Base-by-base conservation (phyloP, 495 filamentous ascomycete species). In the Hyaloscypha hepaticicola region DNA sequence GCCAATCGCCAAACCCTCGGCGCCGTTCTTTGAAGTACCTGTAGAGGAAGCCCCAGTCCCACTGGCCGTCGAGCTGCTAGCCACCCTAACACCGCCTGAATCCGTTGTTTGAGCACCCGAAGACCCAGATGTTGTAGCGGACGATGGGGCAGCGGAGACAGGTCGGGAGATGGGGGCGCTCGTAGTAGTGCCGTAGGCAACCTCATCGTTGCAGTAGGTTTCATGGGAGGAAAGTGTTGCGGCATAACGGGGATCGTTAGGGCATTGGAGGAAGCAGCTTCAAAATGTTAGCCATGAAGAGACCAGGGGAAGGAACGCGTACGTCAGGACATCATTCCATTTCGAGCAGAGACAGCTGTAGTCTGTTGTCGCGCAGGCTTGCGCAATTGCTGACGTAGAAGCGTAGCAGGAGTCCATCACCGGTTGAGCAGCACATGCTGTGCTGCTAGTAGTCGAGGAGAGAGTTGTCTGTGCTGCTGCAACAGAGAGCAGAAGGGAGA, bases 201-300 rank as follows among this genome's bases (percentile, higher is more conserved):
- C 26, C 14, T 53, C 41, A 34, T 68, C 26, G 50, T 64, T 66
- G 55, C 69, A 71, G 59, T 64, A 66, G 25, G 69, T 67, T 2
- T 16, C 26, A 25, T 66, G 51, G 26, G 3, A 24, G 27, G 60
- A 50, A 0, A 45, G 53, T 55, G 52, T 55, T 12, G 50, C n/a
- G 55, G 49, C 22, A 9, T 58, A 31, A 28, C 57, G 33, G 34
- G 63, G 16, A 41, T 71, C 69, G 60, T 66, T 66, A 26, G 69
- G 69, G 66, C 69, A 71, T 52, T 66, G 58, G 49, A 41, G n/a
- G 60, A 59, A 71, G 59, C 69, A 71, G n/a, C 69, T 71, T 27
- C 25, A 22, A n/a, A 4, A 45, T 41, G 21, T 56, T 12, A 38
- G 24, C 1, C 12, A 48, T 55, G 38, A 55, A 21, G 38, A 38